phyloP scores from a whole-genome alignment of 352 stramenopile genomes.

The Phytophthora multivora region DNA sequence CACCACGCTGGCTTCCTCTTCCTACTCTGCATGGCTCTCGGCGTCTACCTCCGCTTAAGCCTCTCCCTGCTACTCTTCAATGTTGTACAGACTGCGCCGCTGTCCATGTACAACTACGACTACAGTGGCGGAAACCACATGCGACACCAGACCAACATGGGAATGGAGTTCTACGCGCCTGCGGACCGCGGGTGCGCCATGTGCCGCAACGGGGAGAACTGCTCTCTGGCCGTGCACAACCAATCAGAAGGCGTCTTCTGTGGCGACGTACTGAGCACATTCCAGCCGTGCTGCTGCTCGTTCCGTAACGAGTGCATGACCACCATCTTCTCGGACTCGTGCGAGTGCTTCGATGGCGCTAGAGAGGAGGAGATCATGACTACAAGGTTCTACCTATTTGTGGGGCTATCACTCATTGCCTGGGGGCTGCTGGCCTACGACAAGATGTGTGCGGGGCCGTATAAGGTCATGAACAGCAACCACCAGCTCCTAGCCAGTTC shows the following conservation, averaged over 20 bases:
- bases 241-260: constrained; percentile 63
- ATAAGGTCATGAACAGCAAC: constrained; percentile 85
- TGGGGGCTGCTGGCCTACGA: constrained; percentile 72
- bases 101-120: constrained; percentile 24
- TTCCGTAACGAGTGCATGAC: constrained; percentile 81
- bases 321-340: constrained; percentile 72
- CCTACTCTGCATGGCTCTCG: neutral
- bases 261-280: constrained; percentile 63
- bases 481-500: constrained; percentile 65
- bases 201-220: constrained; percentile 68
- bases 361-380: constrained; percentile 67
- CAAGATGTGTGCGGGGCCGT: constrained; percentile 73
- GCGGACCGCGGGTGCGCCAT: constrained; percentile 56
- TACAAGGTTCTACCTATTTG: constrained; percentile 75
- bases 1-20: neutral
- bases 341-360: constrained; percentile 68
- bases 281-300: constrained; percentile 75
- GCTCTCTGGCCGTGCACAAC: constrained; percentile 65
- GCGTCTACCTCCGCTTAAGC: neutral
- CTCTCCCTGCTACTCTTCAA: constrained; percentile 4
- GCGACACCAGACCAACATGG: constrained; percentile 33
- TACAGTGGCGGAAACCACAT: constrained; percentile 20
- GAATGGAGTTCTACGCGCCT: constrained; percentile 38
- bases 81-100: constrained; percentile 7
- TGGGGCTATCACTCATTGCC: constrained; percentile 59